Evolutionary conservation across 2,329 filamentous ascomycete genomes (phyloP), one percentile per base, ranked within the genome.

Genomic region (Pseudonectria buxi): DNA sequence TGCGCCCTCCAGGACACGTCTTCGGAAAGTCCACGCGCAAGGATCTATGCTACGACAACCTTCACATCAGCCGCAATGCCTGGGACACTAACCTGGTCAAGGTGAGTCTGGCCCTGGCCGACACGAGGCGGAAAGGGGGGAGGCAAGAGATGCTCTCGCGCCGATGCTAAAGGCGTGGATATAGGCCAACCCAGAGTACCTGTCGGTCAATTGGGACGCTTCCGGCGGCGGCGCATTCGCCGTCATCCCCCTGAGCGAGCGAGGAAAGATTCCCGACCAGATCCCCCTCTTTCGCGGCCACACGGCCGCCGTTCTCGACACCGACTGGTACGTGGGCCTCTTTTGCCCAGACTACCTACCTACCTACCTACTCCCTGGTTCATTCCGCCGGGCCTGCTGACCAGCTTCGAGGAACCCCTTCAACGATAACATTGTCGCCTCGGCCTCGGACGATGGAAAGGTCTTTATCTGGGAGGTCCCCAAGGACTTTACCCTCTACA

Each of bases 1-100:
- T 41, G 48, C 46, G 51, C 48, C 46, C 32, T 28, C 37, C 64
- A 95, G 90, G 90, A 74, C 92, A 98, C 75, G 85, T 98, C 69
- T 98, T 95, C 71, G 92, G 92, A 62, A 92, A 94, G 68, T 71
- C 87, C 45, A 94, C 89, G 49, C 83, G 86, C 67, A 95, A 95
- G 77, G 92, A 98, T 64, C 86, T 86, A 76, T 95, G 89, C 73
- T 98, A 96, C 69, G 92, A 98, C 66, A 96, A 96, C 65, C 72
- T 98, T 51, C 86, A 87, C 61, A 87, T 98, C 65, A 95, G 88
- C 58, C 86, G 84, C 66, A 98, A 98, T 80, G 92, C 92, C 37
- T 98, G 92, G 92, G 92, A 98, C 65, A 95, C 89, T 56, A 98
- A 98, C 69, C 71, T 98, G 58, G 77, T 96, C 68, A 96, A 96